Evolutionary conservation across 139 green algal genomes (phyloP).

Genomic region (Chlamydomonas eustigma): DNA sequence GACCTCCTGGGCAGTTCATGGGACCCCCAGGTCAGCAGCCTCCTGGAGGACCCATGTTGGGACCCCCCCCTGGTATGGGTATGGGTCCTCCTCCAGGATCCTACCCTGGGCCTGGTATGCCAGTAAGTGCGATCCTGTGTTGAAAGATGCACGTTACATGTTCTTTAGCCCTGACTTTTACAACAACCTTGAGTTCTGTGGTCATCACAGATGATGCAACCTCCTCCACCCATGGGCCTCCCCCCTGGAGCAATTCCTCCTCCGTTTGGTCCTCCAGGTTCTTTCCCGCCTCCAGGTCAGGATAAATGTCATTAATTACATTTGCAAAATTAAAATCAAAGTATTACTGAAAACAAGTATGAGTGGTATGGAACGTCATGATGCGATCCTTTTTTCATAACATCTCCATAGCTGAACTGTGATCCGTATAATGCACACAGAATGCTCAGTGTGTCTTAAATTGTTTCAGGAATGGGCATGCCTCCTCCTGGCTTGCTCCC

Average conservation of each 20-base stretch:
- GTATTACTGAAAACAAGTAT: neutral
- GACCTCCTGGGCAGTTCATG: neutral
- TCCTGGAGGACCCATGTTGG: neutral
- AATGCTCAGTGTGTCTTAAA: neutral
- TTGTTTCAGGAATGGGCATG: slow-evolving; percentile 5
- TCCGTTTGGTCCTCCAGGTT: neutral
- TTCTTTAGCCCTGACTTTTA: neutral
- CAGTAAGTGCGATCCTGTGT: neutral
- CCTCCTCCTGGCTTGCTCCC: neutral
- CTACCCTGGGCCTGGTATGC: neutral
- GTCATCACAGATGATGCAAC: neutral
- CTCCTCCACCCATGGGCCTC: neutral
- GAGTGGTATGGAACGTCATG: too few species aligned
- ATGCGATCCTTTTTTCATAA: too few species aligned
- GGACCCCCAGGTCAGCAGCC: neutral
- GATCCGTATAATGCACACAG: neutral
- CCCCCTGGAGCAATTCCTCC: neutral
- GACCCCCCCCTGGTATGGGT: neutral
- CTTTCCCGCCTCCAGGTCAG: neutral
- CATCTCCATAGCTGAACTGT: neutral
- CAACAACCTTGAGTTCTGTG: neutral
- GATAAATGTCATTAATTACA: neutral
- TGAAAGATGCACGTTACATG: neutral
- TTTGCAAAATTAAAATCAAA: neutral
- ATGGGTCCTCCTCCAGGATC: neutral